Conservation (phyloP, 495 filamentous ascomycete genomes). For the Cladorrhinum samala region DNA sequence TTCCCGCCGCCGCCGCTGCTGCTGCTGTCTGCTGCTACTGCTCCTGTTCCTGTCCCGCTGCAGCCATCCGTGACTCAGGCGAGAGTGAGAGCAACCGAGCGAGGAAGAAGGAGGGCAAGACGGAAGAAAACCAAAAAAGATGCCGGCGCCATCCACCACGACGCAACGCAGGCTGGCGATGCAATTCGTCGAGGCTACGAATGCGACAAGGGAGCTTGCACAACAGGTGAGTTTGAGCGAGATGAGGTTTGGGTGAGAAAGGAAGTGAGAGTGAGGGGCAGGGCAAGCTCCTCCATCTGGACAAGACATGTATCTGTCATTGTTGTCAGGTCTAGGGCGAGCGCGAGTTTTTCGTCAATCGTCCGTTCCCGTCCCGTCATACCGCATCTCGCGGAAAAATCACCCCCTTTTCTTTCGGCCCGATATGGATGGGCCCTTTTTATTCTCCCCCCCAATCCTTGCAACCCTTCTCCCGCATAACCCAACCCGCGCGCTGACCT, state of each 20-base stretch:
- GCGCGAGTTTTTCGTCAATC: constrained; percentile 2
- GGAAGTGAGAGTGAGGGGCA: too few species aligned
- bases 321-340: too few species aligned
- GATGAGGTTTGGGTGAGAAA: too few species aligned
- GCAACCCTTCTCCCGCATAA: constrained; percentile 8
- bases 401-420: constrained; percentile 20
- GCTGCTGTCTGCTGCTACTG: too few species aligned
- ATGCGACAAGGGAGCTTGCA: constrained; percentile 46
- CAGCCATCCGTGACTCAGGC: not conserved
- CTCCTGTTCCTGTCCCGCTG: not conserved
- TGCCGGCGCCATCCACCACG: constrained; percentile 17
- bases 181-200: constrained; percentile 51
- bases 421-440: constrained; percentile 23
- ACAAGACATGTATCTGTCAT: too few species aligned
- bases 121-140: constrained; percentile 2
- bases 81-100: too few species aligned
- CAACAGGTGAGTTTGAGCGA: constrained; percentile 35
- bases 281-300: too few species aligned
- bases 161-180: constrained; percentile 45
- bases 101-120: constrained; percentile 1
- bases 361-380: constrained; percentile 11
- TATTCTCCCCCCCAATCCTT: constrained; percentile 14
- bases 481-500: constrained; percentile 6
- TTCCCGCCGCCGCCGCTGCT: too few species aligned
- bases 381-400: constrained; percentile 10